A percentile compares a stretch with the other conserved stretches of the same genome.
phyloP scores from a whole-genome alignment of 768 basidiomycete genomes.

The Lactarius deliciosus region DNA sequence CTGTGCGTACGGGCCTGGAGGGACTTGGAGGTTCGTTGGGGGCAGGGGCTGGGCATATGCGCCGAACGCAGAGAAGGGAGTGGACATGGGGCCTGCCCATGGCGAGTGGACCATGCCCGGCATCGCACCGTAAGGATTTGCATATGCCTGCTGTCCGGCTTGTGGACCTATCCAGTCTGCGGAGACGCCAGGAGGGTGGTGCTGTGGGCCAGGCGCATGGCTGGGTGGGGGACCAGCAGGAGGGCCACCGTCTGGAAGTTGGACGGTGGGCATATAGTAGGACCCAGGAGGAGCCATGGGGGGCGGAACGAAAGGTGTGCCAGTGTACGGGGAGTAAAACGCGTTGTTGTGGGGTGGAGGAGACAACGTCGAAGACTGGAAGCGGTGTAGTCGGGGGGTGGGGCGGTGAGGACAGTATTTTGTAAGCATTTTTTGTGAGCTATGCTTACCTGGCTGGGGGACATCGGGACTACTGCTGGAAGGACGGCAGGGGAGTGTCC shows the following conservation, averaged over 20 bases:
- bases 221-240: slow-evolving; percentile 14
- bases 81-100: slow-evolving; percentile 14
- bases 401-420: slow-evolving; percentile 13
- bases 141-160: slow-evolving; percentile 22
- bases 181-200: slow-evolving; percentile 33
- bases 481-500: slow-evolving; percentile 30
- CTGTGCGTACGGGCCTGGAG: slow-evolving; percentile 7
- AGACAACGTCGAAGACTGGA: slow-evolving; percentile 29
- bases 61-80: slow-evolving; percentile 33
- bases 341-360: slow-evolving; percentile 10
- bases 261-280: slow-evolving; percentile 37
- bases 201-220: slow-evolving; percentile 23
- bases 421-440: slow-evolving; percentile 1
- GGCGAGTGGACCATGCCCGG: slow-evolving; percentile 12
- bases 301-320: slow-evolving; percentile 29
- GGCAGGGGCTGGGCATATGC: slow-evolving; percentile 38
- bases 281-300: slow-evolving; percentile 33
- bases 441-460: slow-evolving; percentile 22
- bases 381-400: slow-evolving; percentile 6
- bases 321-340: slow-evolving; percentile 26
- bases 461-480: slow-evolving; percentile 35
- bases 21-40: slow-evolving; percentile 26
- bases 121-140: slow-evolving; percentile 13
- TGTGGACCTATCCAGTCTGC: slow-evolving; percentile 36
- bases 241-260: slow-evolving; percentile 30